Conservation (phyloP, 495 filamentous ascomycete genomes). For the Daldinia concentrica region DNA sequence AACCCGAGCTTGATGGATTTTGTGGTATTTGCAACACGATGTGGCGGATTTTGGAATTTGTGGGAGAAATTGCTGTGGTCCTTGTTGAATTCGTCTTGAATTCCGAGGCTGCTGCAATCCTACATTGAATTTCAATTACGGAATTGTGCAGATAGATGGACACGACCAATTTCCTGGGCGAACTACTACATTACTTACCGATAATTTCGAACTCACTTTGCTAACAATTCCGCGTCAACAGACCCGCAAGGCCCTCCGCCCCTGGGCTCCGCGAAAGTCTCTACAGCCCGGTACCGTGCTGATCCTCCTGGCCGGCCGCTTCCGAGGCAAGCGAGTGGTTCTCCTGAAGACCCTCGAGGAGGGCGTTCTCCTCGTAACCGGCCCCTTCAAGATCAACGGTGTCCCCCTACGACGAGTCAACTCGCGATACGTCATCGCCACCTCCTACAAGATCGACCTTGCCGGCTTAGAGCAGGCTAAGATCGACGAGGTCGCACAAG, state of each 20-base stretch:
- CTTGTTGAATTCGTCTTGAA: neutral
- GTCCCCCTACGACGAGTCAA: conserved; percentile 98
- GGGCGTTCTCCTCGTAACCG: conserved; percentile 98
- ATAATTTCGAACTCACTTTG: conserved; percentile 2
- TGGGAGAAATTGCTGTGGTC: conserved; percentile 4
- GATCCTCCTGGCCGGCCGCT: conserved; percentile 98
- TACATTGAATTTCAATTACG: conserved; percentile 10
- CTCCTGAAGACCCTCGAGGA: conserved; percentile 96
- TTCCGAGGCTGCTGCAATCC: conserved; percentile 5
- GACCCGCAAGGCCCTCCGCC: conserved; percentile 93
- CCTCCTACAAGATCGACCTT: conserved; percentile 87
- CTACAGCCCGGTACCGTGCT: conserved; percentile 94
- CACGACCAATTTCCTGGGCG: neutral
- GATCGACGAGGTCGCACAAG: conserved; percentile 81
- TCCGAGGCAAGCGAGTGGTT: conserved; percentile 99
- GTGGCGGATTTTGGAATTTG: neutral
- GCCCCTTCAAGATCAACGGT: conserved; percentile 99
- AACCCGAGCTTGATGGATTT: neutral
- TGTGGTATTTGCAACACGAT: neutral
- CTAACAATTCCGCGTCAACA: conserved; percentile 55
- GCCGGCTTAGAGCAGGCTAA: conserved; percentile 81
- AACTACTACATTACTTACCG: conserved; percentile 6
- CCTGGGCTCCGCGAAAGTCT: conserved; percentile 81
- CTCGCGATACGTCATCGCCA: conserved; percentile 98
- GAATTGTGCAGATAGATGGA: neutral